Evolutionary conservation across 352 stramenopile genomes (phyloP).

Genomic region (Pythium diclinum): DNA sequence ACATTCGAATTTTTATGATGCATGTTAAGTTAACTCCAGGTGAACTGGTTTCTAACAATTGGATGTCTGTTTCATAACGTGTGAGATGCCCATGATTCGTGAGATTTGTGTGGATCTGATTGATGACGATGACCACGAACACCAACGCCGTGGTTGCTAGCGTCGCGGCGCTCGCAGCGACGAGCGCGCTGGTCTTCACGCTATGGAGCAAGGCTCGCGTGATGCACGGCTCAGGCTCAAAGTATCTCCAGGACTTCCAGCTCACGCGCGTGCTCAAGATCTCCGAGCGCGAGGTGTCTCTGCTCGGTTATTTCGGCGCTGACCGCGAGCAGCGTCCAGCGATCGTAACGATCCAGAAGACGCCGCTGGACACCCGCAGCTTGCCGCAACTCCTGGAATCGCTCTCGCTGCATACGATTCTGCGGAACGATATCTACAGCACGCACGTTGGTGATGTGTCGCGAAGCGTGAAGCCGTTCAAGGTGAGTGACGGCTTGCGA

Average conservation of each 20-base stretch:
- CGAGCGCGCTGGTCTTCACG: conserved; percentile 29
- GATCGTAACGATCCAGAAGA: conserved; percentile 68
- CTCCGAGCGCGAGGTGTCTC: conserved; percentile 57
- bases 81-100: not conserved
- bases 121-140: conserved; percentile 15
- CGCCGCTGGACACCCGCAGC: conserved; percentile 48
- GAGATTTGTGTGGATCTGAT: not conserved
- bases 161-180: conserved; percentile 19
- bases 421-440: conserved; percentile 85
- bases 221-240: conserved; percentile 28
- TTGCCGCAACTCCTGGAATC: conserved; percentile 40
- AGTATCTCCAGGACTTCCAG: conserved; percentile 54
- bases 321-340: conserved; percentile 57
- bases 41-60: conserved; percentile 1
- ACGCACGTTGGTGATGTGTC: conserved; percentile 68
- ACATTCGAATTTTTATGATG: conserved; percentile 8
- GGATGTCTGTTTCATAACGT: not conserved
- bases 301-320: conserved; percentile 67
- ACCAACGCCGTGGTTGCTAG: conserved; percentile 27
- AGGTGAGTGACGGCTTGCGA: conserved; percentile 32
- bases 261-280: conserved; percentile 65
- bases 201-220: conserved; percentile 34
- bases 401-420: conserved; percentile 66
- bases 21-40: conserved; percentile 1
- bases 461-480: conserved; percentile 68